Evolutionary conservation across 2,329 filamentous ascomycete species (phyloP).

Genomic region (Pseudocercospora macadamiae): DNA sequence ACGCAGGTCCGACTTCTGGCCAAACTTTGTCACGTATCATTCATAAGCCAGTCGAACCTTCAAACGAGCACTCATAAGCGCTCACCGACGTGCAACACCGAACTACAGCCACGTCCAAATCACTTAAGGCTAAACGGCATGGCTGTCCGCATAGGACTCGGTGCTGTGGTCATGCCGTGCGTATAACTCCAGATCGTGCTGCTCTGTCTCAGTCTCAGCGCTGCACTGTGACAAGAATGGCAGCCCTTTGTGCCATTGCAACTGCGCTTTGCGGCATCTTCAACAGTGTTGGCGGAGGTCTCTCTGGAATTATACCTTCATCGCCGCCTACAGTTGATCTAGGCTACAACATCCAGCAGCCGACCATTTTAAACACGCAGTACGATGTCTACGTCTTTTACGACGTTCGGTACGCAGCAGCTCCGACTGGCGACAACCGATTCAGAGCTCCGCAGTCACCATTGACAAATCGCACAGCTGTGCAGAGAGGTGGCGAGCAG

Average conservation of each 20-base stretch:
- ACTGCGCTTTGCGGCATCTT: neutral
- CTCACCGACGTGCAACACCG: neutral
- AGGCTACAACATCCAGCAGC: neutral
- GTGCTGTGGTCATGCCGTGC: neutral
- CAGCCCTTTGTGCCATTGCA: neutral
- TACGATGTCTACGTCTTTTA: neutral
- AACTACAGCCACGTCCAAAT: neutral
- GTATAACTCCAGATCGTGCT: neutral
- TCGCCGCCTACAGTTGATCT: neutral
- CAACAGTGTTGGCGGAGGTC: neutral
- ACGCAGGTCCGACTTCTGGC: neutral
- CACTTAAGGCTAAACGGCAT: neutral
- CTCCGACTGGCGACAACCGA: conserved; percentile 28
- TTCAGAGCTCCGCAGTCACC: conserved; percentile 33
- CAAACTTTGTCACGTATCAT: neutral
- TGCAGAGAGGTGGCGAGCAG: neutral
- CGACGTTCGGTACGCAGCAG: conserved; percentile 31
- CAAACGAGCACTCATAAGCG: neutral
- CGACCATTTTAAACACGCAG: neutral
- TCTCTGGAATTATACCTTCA: neutral
- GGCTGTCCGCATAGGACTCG: neutral
- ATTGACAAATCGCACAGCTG: neutral
- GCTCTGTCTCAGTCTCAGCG: neutral
- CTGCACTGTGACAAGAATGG: neutral
- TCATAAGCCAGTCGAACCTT: neutral